phyloP scores from a whole-genome alignment of 371 early-diverging fungal genomes.

The Actinomucor elegans region DNA sequence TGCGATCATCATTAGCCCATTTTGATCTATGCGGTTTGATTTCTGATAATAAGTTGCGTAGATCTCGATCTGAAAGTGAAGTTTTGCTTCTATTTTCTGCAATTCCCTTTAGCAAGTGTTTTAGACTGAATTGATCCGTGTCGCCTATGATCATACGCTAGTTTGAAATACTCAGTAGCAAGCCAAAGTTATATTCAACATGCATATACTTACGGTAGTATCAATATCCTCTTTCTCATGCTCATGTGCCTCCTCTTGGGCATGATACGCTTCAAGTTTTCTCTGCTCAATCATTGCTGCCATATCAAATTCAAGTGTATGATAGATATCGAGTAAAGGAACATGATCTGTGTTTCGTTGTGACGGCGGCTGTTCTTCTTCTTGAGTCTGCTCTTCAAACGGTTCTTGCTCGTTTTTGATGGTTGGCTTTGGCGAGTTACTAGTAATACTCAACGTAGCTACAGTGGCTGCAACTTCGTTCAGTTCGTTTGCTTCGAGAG shows the following conservation, averaged over 20 bases:
- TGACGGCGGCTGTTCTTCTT: not conserved
- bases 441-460: slow-evolving; percentile 1
- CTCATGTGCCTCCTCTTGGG: slow-evolving; percentile 44
- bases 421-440: not conserved
- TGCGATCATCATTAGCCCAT: slow-evolving; percentile 83
- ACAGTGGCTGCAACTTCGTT: not conserved
- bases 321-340: slow-evolving; percentile 68
- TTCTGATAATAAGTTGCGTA: slow-evolving; percentile 72
- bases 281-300: slow-evolving; percentile 64
- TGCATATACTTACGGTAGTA: not conserved
- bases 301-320: slow-evolving; percentile 76
- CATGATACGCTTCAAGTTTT: slow-evolving; percentile 40
- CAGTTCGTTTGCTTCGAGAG: slow-evolving; percentile 1
- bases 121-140: slow-evolving; percentile 49
- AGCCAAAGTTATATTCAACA: not conserved
- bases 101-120: slow-evolving; percentile 76
- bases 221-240: slow-evolving; percentile 34
- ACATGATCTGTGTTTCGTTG: slow-evolving; percentile 21
- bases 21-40: slow-evolving; percentile 83
- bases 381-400: slow-evolving; percentile 7
- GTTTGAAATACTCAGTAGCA: no score
- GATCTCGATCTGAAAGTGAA: slow-evolving; percentile 63
- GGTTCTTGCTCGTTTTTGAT: not conserved
- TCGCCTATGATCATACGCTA: slow-evolving; percentile 42
- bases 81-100: slow-evolving; percentile 64